Evolutionary conservation across 257 asterid genomes (phyloP).

Genomic region (Leonotis leonurus): DNA sequence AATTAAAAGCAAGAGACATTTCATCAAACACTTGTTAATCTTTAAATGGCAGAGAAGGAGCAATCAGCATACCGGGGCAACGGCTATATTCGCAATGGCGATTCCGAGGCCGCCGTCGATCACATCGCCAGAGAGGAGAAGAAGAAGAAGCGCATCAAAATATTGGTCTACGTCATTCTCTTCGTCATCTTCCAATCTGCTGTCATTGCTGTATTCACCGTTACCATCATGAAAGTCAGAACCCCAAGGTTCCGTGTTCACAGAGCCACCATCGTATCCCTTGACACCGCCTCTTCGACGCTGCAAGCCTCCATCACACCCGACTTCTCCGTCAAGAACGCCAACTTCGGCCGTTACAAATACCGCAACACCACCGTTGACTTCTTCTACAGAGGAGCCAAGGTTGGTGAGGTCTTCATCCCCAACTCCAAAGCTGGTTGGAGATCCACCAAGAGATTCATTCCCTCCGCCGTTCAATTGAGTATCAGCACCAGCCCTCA

Average conservation of each 20-base stretch:
- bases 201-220: slow-evolving; percentile 19
- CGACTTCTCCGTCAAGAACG: slow-evolving; percentile 28
- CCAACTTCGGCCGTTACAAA: slow-evolving; percentile 34
- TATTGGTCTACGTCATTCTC: slow-evolving; percentile 23
- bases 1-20: not conserved
- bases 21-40: not conserved
- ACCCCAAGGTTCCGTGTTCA: slow-evolving; percentile 31
- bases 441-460: slow-evolving; percentile 21
- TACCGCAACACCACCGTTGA: slow-evolving; percentile 16
- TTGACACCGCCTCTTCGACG: slow-evolving; percentile 6
- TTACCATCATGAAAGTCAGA: slow-evolving; percentile 27
- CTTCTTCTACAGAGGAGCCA: slow-evolving; percentile 14
- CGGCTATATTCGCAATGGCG: too few relatives aligned
- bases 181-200: slow-evolving; percentile 33
- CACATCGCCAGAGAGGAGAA: slow-evolving; percentile 13
- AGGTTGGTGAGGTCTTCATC: slow-evolving; percentile 25
- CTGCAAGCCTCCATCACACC: slow-evolving; percentile 21
- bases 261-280: not conserved
- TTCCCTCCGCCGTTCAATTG: slow-evolving; percentile 8
- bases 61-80: not conserved
- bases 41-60: not conserved
- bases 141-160: slow-evolving; percentile 27
- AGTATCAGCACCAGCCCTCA: not conserved
- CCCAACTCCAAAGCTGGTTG: slow-evolving; percentile 9
- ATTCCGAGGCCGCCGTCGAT: slow-evolving; percentile 12